Base-by-base conservation (phyloP, 805 yeast species). In the Candida lessepsii region DNA sequence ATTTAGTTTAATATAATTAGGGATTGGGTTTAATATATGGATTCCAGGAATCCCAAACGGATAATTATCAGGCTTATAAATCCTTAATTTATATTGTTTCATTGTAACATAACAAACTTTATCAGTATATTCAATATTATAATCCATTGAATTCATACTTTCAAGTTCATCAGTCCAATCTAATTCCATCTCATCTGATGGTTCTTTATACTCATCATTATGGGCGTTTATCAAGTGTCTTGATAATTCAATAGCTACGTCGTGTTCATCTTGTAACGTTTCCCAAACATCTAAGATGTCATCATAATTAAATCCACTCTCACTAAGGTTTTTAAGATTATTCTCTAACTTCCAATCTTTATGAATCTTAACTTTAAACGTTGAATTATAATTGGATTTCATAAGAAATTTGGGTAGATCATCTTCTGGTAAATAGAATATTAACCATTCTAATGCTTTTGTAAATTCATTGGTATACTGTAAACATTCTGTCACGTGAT, bases 341-440 rank as follows among this genome's bases (percentile, higher is more conserved):
- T 80, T 72, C 56, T 86, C 87, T n/a, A 59, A 54, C 39, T 73
- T 69, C 27, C 80, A 53, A 48, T 78, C 74, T 9, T 70, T 71
- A 3, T 82, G 64, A n/a, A 76, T 64, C 45, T 75, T 84, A 29
- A 84, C 67, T 39, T 75, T 71, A 17, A 80, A 73, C 35, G 74
- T 76, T 0, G 83, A 67, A 49, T 81, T 88, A 32, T 71, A 72
- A 16, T 73, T 71, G 29, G 76, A 63, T 45, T 81, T 79, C 13
- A 73, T 70, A 52, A 85, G 85, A 34, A 70, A 65, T 0, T 63
- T 49, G 0, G 99, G 99, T 23, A 91, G 65, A 53, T 91, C 99
- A 55, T 90, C 98, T 47, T 93, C 97, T 0, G 98, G 98, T 3
- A 91, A 77, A 53, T 91, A 93, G 49, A 90, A 81, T 9, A 91